Evolutionary conservation across 164 flowering plant species (phyloP).

Genomic region (Chimonanthus salicifolius): DNA sequence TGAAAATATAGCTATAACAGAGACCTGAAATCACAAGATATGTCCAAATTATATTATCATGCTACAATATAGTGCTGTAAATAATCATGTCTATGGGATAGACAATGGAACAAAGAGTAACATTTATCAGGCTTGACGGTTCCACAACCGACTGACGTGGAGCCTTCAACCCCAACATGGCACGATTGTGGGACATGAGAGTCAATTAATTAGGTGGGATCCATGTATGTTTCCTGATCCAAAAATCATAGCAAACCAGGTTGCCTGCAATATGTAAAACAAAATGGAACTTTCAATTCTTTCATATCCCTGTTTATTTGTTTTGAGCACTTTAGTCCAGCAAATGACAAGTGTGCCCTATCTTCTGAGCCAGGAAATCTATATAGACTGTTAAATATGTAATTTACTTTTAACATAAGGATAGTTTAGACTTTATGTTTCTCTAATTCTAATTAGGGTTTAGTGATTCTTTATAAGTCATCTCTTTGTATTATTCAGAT

Average conservation of each 20-base stretch:
- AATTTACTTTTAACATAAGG: no score
- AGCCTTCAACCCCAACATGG: not conserved
- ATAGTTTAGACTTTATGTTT: no score
- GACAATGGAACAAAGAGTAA: not conserved
- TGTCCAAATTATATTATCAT: not conserved
- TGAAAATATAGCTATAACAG: slow-evolving; percentile 55
- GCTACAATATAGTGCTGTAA: not conserved
- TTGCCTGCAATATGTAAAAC: not conserved
- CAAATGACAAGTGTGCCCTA: not conserved
- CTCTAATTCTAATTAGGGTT: no score
- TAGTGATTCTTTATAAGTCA: no score
- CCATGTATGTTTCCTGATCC: not conserved
- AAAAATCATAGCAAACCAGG: not conserved
- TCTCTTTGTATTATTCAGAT: no score
- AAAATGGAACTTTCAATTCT: not conserved
- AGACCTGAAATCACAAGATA: slow-evolving; percentile 34
- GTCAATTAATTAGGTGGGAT: not conserved
- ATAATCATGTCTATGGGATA: not conserved
- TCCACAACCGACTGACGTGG: not conserved
- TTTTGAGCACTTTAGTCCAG: not conserved
- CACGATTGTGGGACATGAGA: not conserved
- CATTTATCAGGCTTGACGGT: not conserved
- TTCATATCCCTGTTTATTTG: not conserved
- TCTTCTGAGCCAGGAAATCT: not conserved
- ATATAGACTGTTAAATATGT: no score